These are phyloP conservation scores for Wickerhamomyces sp. DNA, from an alignment of 1,139 yeast genomes.

Conservation along the genomic window DNA sequence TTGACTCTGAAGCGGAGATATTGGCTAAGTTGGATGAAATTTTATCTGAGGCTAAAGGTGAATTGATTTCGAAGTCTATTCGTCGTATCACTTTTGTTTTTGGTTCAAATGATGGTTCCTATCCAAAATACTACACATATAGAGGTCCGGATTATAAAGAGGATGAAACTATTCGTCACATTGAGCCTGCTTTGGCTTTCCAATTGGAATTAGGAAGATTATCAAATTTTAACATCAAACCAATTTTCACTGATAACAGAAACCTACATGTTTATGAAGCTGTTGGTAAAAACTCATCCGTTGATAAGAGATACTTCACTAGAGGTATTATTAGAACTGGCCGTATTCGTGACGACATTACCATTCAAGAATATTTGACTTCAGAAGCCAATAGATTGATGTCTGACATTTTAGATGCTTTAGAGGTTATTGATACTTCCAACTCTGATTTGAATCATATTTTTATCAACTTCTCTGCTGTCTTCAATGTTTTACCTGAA, in stretches of 20 bases:
- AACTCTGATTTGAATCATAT: conserved; percentile 96
- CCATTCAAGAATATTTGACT: conserved; percentile 88
- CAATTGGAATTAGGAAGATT: conserved; percentile 93
- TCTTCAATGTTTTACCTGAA: conserved; percentile 87
- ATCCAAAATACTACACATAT: conserved; percentile 95
- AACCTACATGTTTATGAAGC: conserved; percentile 97
- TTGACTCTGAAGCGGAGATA: conserved; percentile 65
- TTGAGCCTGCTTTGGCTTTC: conserved; percentile 97
- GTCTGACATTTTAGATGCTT: conserved; percentile 91
- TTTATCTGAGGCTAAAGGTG: conserved; percentile 65
- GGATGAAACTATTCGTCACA: conserved; percentile 92
- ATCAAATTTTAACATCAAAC: conserved; percentile 91
- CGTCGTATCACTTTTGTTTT: conserved; percentile 92
- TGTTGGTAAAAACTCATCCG: conserved; percentile 85
- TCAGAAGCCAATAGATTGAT: conserved; percentile 95
- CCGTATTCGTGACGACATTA: conserved; percentile 84
- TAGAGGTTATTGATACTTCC: conserved; percentile 90
- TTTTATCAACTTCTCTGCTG: conserved; percentile 93
- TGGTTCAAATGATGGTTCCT: conserved; percentile 77
- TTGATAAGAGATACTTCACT: conserved; percentile 93
- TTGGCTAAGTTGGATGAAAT: conserved; percentile 60
- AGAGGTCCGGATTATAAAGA: conserved; percentile 80
- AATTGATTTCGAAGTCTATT: conserved; percentile 62
- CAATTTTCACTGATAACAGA: conserved; percentile 94
- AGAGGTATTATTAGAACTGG: conserved; percentile 98